Conservation (phyloP, 2,329 filamentous ascomycete species). For the Aspergillus clavatus region DNA sequence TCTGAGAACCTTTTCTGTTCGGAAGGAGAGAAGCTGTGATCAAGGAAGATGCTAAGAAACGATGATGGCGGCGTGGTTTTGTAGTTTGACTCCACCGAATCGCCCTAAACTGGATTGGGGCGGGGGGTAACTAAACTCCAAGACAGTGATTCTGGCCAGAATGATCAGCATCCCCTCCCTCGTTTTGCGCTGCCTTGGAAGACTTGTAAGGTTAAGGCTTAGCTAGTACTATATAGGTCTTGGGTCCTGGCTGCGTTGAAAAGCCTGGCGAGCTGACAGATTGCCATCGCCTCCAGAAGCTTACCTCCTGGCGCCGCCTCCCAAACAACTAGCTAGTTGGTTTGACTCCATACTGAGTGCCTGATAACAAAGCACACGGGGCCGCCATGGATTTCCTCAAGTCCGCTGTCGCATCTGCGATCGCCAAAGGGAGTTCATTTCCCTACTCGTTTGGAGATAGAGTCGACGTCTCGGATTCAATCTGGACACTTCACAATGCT, state of each 20-base stretch:
- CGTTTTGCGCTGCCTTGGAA: not conserved
- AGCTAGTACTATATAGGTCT: too few species aligned
- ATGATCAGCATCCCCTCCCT: constrained; percentile 3
- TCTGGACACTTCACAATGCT: constrained; percentile 95
- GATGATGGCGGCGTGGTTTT: constrained; percentile 3
- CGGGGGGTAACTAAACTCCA: constrained; percentile 12
- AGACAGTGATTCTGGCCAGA: not conserved
- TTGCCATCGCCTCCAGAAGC: not conserved
- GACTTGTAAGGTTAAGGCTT: not conserved
- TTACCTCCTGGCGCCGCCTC: not conserved
- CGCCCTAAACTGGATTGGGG: constrained; percentile 22
- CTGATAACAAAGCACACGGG: not conserved
- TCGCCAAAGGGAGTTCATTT: constrained; percentile 89
- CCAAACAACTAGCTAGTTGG: constrained; percentile 6
- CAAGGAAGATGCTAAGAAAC: not conserved
- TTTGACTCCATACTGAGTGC: too few species aligned
- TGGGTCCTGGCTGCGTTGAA: not conserved
- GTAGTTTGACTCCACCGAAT: not conserved
- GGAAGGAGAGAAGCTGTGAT: not conserved
- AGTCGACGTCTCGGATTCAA: constrained; percentile 86
- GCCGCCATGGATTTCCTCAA: constrained; percentile 88
- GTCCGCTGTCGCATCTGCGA: constrained; percentile 92
- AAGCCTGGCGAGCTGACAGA: not conserved
- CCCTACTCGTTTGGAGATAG: constrained; percentile 90
- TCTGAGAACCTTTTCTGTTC: too few species aligned